These are phyloP conservation scores for Raphanus hybrid DNA, from an alignment of 441 rosid species.

Conservation along the genomic window DNA sequence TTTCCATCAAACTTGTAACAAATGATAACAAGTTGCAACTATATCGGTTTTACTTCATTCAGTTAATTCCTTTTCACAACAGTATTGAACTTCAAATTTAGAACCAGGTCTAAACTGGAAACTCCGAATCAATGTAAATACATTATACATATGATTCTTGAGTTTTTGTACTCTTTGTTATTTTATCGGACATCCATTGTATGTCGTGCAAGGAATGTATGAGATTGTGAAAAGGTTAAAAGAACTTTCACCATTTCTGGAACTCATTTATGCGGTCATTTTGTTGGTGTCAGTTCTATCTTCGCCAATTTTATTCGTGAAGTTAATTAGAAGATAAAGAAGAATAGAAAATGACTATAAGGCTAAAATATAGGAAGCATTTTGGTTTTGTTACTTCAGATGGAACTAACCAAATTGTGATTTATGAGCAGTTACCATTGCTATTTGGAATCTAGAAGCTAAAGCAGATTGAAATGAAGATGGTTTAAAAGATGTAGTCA, in stretches of 20 bases:
- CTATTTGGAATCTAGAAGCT: not conserved
- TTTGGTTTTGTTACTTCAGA: not conserved
- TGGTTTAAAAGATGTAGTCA: not conserved
- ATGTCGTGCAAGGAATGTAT: no score
- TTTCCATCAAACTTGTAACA: not conserved
- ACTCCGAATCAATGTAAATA: not conserved
- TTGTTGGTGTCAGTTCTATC: not conserved
- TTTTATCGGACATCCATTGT: no score
- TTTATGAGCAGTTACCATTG: not conserved
- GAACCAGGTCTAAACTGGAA: not conserved
- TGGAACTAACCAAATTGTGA: not conserved
- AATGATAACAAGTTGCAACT: no score
- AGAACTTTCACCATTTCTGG: not conserved
- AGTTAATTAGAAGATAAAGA: not conserved
- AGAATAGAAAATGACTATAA: not conserved
- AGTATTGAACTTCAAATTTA: not conserved
- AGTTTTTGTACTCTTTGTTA: not conserved
- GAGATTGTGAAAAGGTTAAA: not conserved
- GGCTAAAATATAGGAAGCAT: conserved; percentile 1
- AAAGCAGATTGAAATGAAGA: not conserved
- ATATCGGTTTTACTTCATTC: not conserved
- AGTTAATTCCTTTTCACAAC: not conserved
- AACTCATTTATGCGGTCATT: not conserved
- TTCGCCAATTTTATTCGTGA: not conserved
- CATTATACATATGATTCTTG: not conserved